Conservation (phyloP, 73 alveolate genomes). For the Uronychia binucleata region DNA sequence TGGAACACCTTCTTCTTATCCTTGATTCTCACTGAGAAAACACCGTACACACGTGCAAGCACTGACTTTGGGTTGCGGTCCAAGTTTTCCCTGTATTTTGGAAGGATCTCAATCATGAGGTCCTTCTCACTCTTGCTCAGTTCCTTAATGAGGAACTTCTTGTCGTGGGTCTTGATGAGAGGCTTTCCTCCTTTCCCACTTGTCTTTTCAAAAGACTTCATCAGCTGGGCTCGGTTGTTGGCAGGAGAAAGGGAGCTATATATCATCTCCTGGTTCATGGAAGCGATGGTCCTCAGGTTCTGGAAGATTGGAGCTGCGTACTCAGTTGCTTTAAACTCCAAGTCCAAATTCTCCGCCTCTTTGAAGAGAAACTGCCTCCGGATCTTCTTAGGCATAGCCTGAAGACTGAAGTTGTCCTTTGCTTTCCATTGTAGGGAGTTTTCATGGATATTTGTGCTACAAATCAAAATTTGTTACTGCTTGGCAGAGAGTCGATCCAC, state of each 20-base stretch:
- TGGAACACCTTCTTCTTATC: conserved; percentile 60
- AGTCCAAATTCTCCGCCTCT: neutral
- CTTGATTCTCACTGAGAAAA: conserved; percentile 36
- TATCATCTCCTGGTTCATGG: conserved; percentile 36
- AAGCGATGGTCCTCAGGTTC: conserved; percentile 41
- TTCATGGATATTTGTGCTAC: neutral
- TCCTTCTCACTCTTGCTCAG: conserved; percentile 54
- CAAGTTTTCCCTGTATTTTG: conserved; percentile 47
- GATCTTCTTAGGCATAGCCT: neutral
- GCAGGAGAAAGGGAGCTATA: conserved; percentile 47
- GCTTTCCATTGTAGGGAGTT: neutral
- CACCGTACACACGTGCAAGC: conserved; percentile 55
- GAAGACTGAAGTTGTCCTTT: neutral
- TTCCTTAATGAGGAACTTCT: conserved; percentile 57
- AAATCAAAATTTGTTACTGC: neutral
- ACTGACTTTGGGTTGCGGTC: conserved; percentile 44
- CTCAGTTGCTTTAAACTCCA: conserved; percentile 53
- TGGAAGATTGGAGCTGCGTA: conserved; percentile 51
- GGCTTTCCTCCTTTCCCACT: conserved; percentile 74
- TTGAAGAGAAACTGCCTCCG: neutral
- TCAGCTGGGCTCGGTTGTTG: conserved; percentile 27
- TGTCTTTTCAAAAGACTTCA: conserved; percentile 63
- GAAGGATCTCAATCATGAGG: conserved; percentile 33
- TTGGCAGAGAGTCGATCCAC: conserved; percentile 3
- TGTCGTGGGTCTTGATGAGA: conserved; percentile 61